Evolutionary conservation across 2,329 filamentous ascomycete species (phyloP), one percentile per base, ranked within the genome.

Genomic region (Stagonosporopsis tanaceti): DNA sequence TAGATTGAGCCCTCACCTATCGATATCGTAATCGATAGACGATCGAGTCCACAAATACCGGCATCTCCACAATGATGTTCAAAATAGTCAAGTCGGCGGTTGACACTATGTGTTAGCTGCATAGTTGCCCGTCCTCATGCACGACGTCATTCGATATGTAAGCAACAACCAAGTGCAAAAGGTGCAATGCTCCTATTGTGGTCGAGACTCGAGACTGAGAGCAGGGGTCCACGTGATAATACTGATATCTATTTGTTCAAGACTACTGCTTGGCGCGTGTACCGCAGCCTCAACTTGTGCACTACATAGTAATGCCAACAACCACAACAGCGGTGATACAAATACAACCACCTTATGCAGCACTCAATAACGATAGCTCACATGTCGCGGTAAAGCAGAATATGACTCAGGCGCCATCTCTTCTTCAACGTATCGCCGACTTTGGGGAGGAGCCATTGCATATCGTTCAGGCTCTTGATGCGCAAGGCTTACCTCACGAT

Each of bases 381-480:
- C 68, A 51, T 72, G 66, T 54, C 73, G 71, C 48, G 70, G 59
- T 42, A 73, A 68, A 32, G 66, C 67, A 11, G 60, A 61, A 48
- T 70, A 76, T 3, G 56, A 50, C 39, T 76, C 74, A 34, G 66
- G 67, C n/a, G 55, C 66, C 14, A 65, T 53, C 42, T 75, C 69
- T 24, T 79, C 76, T 53, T 81, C 79, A 22, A 79, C 70, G 65
- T 80, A 81, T 22, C 77, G 71, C 47, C 73, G 64, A 27, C 62
- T 47, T 47, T 67, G 71, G n/a, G 69, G 65, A 28, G 70, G 59
- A 8, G 62, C 68, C 51, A 69, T 71, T 11, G 69, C 60, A 44
- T 71, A 76, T 4, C 72, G 73, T 42, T 75, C 72, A 9, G 70
- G 61, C 50, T 75, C 73, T 47, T 66, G 70, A 15, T 67, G 79